A percentile compares a stretch with the other conserved stretches of the same genome.
phyloP scores from a whole-genome alignment of 2,329 filamentous ascomycete species.

The Xylaria sp. region DNA sequence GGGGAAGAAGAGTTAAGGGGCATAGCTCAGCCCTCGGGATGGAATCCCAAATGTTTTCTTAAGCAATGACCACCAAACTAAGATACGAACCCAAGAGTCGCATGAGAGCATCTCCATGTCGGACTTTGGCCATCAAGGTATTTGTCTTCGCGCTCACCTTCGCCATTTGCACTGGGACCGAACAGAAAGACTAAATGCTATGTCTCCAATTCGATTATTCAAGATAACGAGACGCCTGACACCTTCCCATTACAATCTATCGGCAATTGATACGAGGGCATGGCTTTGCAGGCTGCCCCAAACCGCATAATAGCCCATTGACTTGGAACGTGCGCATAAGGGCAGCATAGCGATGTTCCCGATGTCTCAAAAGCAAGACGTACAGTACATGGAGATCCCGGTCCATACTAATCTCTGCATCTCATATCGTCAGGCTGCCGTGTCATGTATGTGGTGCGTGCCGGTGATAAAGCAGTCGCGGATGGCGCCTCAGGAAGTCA shows the following conservation, averaged over 20 bases:
- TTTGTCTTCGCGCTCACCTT: not conserved
- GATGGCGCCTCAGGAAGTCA: constrained; percentile 50
- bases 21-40: not conserved
- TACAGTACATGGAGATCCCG: not conserved
- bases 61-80: not conserved
- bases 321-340: not conserved
- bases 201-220: constrained; percentile 41
- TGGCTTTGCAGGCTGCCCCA: not conserved
- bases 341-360: not conserved
- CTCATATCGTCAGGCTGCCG: constrained; percentile 54
- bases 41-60: not conserved
- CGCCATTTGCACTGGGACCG: not conserved
- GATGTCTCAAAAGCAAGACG: not conserved
- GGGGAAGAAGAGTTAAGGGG: not conserved
- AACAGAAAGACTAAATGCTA: not conserved
- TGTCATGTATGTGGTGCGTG: constrained; percentile 72
- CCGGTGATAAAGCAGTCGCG: constrained; percentile 72
- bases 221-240: not conserved
- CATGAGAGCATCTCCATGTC: not conserved
- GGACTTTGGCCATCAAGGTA: not conserved
- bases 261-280: not conserved
- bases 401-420: not conserved
- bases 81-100: not conserved
- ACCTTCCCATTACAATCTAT: not conserved
- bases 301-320: not conserved